These are phyloP conservation scores for Nicotiana sylvestris DNA, from an alignment of 257 asterid species.

Conservation along the genomic window DNA sequence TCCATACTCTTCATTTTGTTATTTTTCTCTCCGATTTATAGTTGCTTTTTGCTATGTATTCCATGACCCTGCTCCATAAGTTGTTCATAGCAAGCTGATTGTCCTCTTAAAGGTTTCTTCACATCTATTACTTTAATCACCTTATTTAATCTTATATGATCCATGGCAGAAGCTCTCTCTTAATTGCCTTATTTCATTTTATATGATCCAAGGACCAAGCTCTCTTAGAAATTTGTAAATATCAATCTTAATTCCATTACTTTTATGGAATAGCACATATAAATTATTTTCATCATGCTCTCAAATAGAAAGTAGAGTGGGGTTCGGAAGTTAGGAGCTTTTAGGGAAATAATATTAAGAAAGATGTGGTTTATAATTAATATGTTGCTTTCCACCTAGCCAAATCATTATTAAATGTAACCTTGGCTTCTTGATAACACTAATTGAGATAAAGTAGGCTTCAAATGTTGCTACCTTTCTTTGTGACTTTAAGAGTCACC, in stretches of 20 bases:
- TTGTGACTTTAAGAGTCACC: too few relatives aligned
- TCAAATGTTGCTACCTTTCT: too few relatives aligned
- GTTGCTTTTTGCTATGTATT: neutral
- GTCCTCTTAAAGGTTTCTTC: neutral
- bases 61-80: neutral
- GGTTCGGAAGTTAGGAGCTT: neutral
- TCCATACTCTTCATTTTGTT: neutral
- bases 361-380: too few relatives aligned
- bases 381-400: too few relatives aligned
- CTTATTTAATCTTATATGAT: neutral
- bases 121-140: neutral
- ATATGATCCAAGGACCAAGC: neutral
- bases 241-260: neutral
- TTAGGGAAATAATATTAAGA: too few relatives aligned
- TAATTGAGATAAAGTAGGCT: too few relatives aligned
- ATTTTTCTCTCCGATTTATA: neutral
- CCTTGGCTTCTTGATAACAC: too few relatives aligned
- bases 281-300: neutral
- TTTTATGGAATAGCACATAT: neutral
- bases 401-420: too few relatives aligned
- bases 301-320: neutral
- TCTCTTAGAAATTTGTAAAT: neutral
- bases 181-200: too few relatives aligned
- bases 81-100: neutral
- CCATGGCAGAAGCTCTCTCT: too few relatives aligned